Evolutionary conservation across 768 basidiomycete genomes (phyloP), one percentile per base, ranked within the genome.

Genomic region (Mycena epipterygia): DNA sequence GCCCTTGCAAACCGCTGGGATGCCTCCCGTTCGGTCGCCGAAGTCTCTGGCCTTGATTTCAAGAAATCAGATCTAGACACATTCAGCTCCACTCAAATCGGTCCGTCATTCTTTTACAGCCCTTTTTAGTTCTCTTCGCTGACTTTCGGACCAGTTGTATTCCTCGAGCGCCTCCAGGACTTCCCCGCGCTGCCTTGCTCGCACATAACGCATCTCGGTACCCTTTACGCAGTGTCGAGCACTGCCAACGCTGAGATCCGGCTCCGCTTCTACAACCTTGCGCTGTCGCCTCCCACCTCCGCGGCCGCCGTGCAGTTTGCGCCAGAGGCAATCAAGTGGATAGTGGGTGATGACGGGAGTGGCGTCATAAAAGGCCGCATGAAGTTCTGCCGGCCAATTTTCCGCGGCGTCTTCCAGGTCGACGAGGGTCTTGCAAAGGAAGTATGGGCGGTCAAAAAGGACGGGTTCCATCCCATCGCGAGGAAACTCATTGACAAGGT

Each of bases 321-420:
- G 11, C 66, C 68, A 0, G 82, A 87, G 25, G 93, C 91, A 0
- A 87, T 84, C 0, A 83, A 87, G 30, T 95, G 94, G 93, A 88
- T 94, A 25, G 86, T 90, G 17, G 93, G 91, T 2, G 81, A 83
- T 46, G 90, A 90, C 72, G 89, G 84, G 29, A 86, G 85, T 29
- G 90, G 88, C 0, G 81, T 88, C 30, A 82, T 95, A 64, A 92
- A 93, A 75, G 94, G 94, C 14, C 85, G 94, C 37, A 95, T 95
- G 93, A 95, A 95, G 77, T 94, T 94, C 82, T 95, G 94, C 79
- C 81, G 94, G 53, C 91, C 92, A 0, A 81, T 89, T 7, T 90
- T 95, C 76, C 81, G 88, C 39, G 88, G 83, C 0, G 86, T 90
- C 23, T 79, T 76, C 33, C 84, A 85, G 67, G 90, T 90, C 25